Conservation (phyloP, 2,329 filamentous ascomycete species). For the Dothiorella sarmentorum region DNA sequence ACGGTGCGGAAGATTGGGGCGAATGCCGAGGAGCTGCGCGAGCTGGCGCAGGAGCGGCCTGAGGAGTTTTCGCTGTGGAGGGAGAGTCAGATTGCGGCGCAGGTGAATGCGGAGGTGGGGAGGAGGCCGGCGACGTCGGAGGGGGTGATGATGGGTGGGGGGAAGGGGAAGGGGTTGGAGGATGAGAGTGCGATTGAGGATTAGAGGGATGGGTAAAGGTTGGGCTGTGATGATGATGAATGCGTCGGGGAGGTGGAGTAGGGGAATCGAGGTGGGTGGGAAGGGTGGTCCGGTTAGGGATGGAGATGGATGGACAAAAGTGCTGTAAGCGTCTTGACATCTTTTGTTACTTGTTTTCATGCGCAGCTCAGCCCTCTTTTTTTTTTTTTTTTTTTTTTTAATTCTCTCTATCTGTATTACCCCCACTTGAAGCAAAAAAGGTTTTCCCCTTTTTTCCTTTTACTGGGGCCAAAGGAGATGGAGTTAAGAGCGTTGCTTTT, state of each 20-base stretch:
- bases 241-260: background rate
- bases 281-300: no score
- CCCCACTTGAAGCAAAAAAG: no score
- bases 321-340: no score
- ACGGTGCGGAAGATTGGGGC: constrained; percentile 61
- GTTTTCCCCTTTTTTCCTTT: no score
- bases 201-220: background rate
- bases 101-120: constrained; percentile 34
- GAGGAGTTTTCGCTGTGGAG: constrained; percentile 32
- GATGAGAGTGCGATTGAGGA: background rate
- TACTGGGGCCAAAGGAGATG: no score
- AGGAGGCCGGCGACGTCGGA: background rate
- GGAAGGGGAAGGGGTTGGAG: background rate
- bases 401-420: no score
- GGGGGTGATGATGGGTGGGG: no score
- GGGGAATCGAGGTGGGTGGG: background rate
- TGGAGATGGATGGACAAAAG: no score
- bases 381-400: no score
- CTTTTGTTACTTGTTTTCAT: no score
- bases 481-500: no score
- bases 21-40: constrained; percentile 64
- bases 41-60: constrained; percentile 48
- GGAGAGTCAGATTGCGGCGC: constrained; percentile 37
- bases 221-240: background rate
- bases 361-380: no score